A percentile compares a stretch with the other conserved stretches of the same genome.
phyloP scores from a whole-genome alignment of 2,329 filamentous ascomycete genomes.

The Zymoseptoria ardabiliae region DNA sequence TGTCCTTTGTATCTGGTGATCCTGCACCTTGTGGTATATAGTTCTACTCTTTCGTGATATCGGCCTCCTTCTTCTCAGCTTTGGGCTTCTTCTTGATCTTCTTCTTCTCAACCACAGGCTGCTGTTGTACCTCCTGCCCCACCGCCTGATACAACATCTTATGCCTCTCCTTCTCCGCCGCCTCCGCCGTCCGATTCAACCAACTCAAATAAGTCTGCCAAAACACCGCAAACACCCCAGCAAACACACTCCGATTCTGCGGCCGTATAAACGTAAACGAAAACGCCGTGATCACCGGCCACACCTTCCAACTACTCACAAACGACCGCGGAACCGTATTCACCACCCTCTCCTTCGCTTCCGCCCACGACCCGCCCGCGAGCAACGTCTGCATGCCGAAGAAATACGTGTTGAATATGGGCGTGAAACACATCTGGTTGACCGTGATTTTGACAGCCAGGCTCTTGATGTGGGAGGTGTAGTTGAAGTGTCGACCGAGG shows the following conservation, averaged over 20 bases:
- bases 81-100: neutral
- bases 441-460: slow-evolving; percentile 70
- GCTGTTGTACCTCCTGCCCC: neutral
- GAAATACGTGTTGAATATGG: slow-evolving; percentile 49
- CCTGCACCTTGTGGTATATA: neutral
- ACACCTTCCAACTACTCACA: slow-evolving; percentile 75
- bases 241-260: slow-evolving; percentile 73
- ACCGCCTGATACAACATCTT: slow-evolving; percentile 26
- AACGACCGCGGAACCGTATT: slow-evolving; percentile 70
- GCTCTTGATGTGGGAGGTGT: slow-evolving; percentile 61
- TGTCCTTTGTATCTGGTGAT: neutral
- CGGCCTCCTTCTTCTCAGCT: neutral
- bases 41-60: neutral
- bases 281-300: slow-evolving; percentile 81
- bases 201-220: slow-evolving; percentile 90
- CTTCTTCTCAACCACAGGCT: neutral
- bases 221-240: slow-evolving; percentile 66
- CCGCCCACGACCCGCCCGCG: slow-evolving; percentile 53
- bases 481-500: slow-evolving; percentile 78
- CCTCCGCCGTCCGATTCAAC: slow-evolving; percentile 67
- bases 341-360: slow-evolving; percentile 63
- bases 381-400: slow-evolving; percentile 45
- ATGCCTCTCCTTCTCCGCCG: slow-evolving; percentile 25
- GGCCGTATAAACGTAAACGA: slow-evolving; percentile 77
- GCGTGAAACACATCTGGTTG: slow-evolving; percentile 75